Conservation (phyloP, 2,329 filamentous ascomycete species). For the Dactylella cylindrospora region DNA sequence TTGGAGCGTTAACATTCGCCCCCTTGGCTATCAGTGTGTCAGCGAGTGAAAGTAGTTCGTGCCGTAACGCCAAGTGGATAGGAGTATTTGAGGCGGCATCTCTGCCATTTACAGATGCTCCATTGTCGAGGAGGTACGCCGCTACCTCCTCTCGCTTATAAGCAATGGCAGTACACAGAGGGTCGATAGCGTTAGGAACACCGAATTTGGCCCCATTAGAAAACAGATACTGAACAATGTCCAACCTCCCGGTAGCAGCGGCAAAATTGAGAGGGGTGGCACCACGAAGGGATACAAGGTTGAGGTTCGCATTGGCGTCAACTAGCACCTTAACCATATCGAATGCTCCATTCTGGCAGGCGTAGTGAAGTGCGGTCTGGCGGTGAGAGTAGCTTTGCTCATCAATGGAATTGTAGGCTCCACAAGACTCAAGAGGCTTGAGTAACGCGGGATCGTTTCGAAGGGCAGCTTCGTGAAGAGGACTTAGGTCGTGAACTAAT, state of each 20-base stretch:
- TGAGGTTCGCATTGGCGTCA: constrained; percentile 9
- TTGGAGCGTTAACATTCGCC: constrained; percentile 7
- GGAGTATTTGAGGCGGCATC: constrained; percentile 7
- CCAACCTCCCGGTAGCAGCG: constrained; percentile 15
- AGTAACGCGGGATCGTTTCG: constrained; percentile 33
- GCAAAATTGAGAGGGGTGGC: constrained; percentile 29
- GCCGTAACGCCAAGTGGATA: constrained; percentile 12
- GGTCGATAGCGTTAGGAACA: background rate
- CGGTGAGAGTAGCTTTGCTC: constrained; percentile 28
- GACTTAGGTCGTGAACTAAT: constrained; percentile 23
- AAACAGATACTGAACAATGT: constrained; percentile 30
- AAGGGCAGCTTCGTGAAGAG: constrained; percentile 36
- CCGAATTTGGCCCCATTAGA: background rate
- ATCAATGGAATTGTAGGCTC: constrained; percentile 25
- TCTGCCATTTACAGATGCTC: constrained; percentile 4
- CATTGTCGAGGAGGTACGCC: constrained; percentile 9
- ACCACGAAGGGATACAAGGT: constrained; percentile 13
- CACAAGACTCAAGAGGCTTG: constrained; percentile 13
- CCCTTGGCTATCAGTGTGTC: constrained; percentile 18
- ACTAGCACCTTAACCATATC: constrained; percentile 31
- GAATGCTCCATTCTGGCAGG: constrained; percentile 35
- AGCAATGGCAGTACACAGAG: constrained; percentile 21
- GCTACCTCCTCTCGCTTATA: constrained; percentile 19
- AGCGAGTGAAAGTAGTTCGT: constrained; percentile 17
- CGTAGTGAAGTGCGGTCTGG: constrained; percentile 39